A percentile compares a stretch with the other conserved stretches of the same genome.
phyloP scores from a whole-genome alignment of 345 rosid genomes.

The Corchorus capsularis region DNA sequence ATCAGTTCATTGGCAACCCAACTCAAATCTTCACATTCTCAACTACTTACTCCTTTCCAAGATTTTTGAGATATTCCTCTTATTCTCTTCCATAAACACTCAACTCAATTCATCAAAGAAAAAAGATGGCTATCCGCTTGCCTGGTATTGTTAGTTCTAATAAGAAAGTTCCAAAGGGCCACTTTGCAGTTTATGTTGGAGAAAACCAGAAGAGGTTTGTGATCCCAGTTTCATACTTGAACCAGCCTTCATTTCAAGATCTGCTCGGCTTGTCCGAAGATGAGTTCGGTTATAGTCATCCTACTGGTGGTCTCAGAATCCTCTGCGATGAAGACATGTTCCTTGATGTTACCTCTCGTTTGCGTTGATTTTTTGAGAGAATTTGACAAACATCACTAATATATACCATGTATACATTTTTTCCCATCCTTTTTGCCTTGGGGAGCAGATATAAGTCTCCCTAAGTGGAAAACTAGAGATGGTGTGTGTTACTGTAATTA shows the following conservation, averaged over 20 bases:
- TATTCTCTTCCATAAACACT: too few species aligned
- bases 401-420: slow-evolving; percentile 7
- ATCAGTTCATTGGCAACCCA: slow-evolving; percentile 6
- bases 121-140: slow-evolving; percentile 10
- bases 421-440: not conserved
- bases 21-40: not conserved
- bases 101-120: not conserved
- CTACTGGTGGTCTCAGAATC: slow-evolving; percentile 46
- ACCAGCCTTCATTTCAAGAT: slow-evolving; percentile 32
- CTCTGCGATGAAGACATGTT: slow-evolving; percentile 40
- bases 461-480: not conserved
- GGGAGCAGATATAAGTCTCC: not conserved
- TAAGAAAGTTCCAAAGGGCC: slow-evolving; percentile 14
- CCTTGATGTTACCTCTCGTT: not conserved
- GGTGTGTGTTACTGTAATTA: not conserved
- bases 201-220: too few species aligned
- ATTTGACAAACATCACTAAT: not conserved
- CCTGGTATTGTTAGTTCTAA: slow-evolving; percentile 14
- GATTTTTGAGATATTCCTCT: not conserved
- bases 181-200: too few species aligned
- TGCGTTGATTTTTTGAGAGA: not conserved
- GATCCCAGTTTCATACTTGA: slow-evolving; percentile 8
- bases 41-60: not conserved
- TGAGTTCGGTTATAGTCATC: slow-evolving; percentile 44
- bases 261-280: slow-evolving; percentile 38